Conservation (phyloP, 2,329 filamentous ascomycete species). For the Beauveria caledonica region DNA sequence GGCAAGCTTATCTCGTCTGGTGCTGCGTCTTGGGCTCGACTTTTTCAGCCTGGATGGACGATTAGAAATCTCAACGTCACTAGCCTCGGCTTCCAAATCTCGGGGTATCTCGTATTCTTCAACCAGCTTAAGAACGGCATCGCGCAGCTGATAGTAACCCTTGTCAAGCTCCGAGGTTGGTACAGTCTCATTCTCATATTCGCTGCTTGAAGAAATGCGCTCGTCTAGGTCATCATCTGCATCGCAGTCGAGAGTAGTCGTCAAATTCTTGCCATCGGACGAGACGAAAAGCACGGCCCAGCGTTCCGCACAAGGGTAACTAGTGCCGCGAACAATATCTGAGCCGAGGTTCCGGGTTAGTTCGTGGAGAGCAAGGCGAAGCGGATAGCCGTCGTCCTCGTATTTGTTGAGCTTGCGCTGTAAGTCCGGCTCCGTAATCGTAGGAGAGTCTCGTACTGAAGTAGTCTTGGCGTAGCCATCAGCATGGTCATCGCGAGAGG, state of each 20-base stretch:
- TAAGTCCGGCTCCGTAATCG: conserved; percentile 35
- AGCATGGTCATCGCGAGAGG: conserved; percentile 54
- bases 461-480: conserved; percentile 45
- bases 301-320: conserved; percentile 72
- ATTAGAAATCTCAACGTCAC: conserved; percentile 61
- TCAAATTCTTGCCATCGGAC: conserved; percentile 60
- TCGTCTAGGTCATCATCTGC: conserved; percentile 59
- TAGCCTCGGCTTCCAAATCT: conserved; percentile 50
- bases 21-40: conserved; percentile 49
- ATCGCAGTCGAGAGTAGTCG: conserved; percentile 64
- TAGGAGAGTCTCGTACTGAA: conserved; percentile 47
- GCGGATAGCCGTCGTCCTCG: conserved; percentile 56
- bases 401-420: conserved; percentile 42
- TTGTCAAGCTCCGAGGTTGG: conserved; percentile 60
- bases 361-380: conserved; percentile 62
- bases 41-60: conserved; percentile 54
- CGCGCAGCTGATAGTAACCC: conserved; percentile 72
- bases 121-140: conserved; percentile 72
- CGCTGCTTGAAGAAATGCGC: conserved; percentile 42
- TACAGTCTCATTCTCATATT: conserved; percentile 54
- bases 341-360: conserved; percentile 58
- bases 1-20: neutral
- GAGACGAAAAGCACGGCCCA: conserved; percentile 80
- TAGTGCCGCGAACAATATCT: conserved; percentile 57
- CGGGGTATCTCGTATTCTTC: conserved; percentile 76